Conservation (phyloP, 148 eudicot species). For the Dysphania ambrosioides region DNA sequence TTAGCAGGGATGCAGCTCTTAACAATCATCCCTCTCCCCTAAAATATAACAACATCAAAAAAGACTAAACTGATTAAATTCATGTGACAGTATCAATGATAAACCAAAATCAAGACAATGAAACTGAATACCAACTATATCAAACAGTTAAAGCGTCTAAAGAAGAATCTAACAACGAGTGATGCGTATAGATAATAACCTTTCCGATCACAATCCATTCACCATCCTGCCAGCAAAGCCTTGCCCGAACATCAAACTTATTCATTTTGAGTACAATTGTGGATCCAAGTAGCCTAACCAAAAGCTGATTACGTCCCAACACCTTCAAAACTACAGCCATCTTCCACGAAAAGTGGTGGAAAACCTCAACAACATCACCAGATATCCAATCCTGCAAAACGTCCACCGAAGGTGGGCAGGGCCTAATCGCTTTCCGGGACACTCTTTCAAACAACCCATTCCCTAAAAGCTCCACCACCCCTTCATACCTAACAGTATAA, state of each 20-base stretch:
- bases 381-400: constrained; percentile 38
- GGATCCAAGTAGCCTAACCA: constrained; percentile 68
- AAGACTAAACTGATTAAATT: neutral
- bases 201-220: constrained; percentile 61
- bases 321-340: constrained; percentile 52
- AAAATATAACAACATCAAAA: neutral
- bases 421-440: constrained; percentile 56
- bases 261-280: constrained; percentile 40
- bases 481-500: constrained; percentile 52
- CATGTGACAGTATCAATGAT: neutral
- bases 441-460: constrained; percentile 42
- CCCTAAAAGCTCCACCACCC: constrained; percentile 27
- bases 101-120: neutral
- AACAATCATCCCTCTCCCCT: neutral
- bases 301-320: constrained; percentile 30
- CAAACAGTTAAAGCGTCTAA: constrained; percentile 2
- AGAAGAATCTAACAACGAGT: neutral
- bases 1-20: neutral
- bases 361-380: constrained; percentile 75
- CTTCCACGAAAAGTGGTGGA: constrained; percentile 57
- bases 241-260: constrained; percentile 48
- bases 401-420: constrained; percentile 57
- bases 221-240: constrained; percentile 68
- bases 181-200: constrained; percentile 32
- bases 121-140: neutral